Conservation (phyloP, 176 grass and related monocot species). For the Ensete glaucum region DNA sequence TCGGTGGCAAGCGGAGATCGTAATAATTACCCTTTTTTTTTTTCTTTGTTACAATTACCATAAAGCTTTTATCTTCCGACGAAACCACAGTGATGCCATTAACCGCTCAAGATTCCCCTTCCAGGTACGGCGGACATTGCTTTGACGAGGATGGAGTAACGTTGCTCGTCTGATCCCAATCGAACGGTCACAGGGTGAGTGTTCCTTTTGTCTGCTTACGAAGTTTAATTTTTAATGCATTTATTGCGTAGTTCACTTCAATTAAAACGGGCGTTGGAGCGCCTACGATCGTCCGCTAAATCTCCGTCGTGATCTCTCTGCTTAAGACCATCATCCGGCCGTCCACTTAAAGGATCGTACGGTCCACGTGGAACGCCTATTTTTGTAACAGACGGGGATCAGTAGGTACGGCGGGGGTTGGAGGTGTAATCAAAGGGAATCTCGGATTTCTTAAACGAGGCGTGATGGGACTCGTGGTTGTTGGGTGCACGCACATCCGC, state of each 20-base stretch:
- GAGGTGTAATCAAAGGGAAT: background rate
- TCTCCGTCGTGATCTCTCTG: background rate
- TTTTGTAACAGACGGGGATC: too few species aligned
- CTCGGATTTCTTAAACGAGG: slow-evolving; percentile 2
- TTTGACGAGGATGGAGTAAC: background rate
- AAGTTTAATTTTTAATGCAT: background rate
- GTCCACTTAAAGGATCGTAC: background rate
- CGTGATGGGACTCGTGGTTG: background rate
- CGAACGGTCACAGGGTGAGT: background rate
- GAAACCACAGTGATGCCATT: too few species aligned
- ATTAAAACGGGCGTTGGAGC: background rate
- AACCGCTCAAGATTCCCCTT: too few species aligned
- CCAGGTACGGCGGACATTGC: too few species aligned
- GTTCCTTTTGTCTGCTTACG: background rate
- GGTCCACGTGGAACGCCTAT: background rate
- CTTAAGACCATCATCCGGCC: background rate
- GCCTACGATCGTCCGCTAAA: background rate
- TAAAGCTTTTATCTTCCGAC: too few species aligned
- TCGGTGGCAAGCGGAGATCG: too few species aligned
- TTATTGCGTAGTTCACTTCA: background rate
- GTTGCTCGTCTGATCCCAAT: background rate
- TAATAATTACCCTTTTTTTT: too few species aligned
- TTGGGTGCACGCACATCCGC: slow-evolving; percentile 6
- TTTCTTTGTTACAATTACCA: too few species aligned
- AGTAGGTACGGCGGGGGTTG: background rate